Evolutionary conservation across 108 stramenopile species (phyloP), one percentile per base, ranked within the genome.

Genomic region (Fistulifera solaris): DNA sequence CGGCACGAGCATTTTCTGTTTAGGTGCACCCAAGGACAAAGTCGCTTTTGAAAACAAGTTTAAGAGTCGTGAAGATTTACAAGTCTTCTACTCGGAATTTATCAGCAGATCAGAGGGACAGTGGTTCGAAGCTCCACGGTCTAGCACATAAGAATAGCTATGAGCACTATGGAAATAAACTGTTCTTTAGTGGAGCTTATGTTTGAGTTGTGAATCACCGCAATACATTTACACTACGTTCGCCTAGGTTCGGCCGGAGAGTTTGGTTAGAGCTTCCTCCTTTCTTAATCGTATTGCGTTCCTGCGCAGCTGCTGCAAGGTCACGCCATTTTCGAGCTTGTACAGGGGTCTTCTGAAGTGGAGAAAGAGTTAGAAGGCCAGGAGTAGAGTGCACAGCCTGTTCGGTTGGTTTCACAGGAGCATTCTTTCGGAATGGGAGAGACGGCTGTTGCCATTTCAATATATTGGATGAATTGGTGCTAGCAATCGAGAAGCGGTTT

Each of bases 1-100:
- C 65, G 89, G 89, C 13, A 91, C 85, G 17, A 80, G 76, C 38
- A 87, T 91, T 27, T 87, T 85, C 68, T 91, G 85, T 61, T 68
- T 91, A 22, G 89, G 89, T 19, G 76, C 83, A 49, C 80, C 85
- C 7, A 63, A 57, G 1, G 81, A 90, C 57, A 66, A 45, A 19
- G 72, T 73, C 17, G 50, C 65, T 11, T 89, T 87, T 28, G 62
- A 69, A 41, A 48, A 62, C 25, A 56, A 83, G 39, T 82, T 91
- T 62, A 73, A 61, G 51, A 28, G 50, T 1, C 56, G 70, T 38
- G 68, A 83, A 12, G 80, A 75, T 7, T 50, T 83, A n/a, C 66
- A 70, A 35, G 80, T 88, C 1, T 84, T 84, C 43, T 72, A 66
- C 41, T 56, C 82, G 2, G 78, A 81, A 31, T 88, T 88, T 53